These are phyloP conservation scores for Epichloe aotearoae DNA, from an alignment of 2,329 filamentous ascomycete species.

Conservation along the genomic window DNA sequence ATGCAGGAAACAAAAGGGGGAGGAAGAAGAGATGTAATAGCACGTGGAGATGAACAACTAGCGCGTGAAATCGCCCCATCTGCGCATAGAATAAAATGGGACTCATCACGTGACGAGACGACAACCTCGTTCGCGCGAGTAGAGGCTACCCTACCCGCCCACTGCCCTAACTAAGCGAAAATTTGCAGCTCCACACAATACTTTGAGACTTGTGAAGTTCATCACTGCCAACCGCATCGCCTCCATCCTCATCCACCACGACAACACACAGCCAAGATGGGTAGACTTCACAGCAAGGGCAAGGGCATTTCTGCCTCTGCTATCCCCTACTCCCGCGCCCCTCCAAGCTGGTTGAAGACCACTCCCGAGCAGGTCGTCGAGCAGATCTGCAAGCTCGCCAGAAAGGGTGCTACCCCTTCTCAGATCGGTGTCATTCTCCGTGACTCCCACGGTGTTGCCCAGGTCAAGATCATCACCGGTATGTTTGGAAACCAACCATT, in stretches of 20 bases:
- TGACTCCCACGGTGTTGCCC: slow-evolving; percentile 95
- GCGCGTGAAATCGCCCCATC: neutral
- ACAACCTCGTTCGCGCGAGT: neutral
- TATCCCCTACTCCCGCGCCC: slow-evolving; percentile 88
- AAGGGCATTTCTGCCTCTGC: slow-evolving; percentile 97
- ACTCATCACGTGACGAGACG: neutral
- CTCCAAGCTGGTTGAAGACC: slow-evolving; percentile 96
- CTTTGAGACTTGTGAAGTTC: slow-evolving; percentile 14
- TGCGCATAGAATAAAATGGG: too few species aligned
- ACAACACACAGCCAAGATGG: slow-evolving; percentile 53
- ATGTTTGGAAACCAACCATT: slow-evolving; percentile 27
- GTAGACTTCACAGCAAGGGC: slow-evolving; percentile 98
- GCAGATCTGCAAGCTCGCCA: slow-evolving; percentile 97
- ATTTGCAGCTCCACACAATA: slow-evolving; percentile 29
- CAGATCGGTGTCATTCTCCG: slow-evolving; percentile 98
- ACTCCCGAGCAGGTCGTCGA: slow-evolving; percentile 97
- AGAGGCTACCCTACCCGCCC: neutral
- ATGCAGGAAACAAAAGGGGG: neutral
- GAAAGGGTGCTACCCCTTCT: slow-evolving; percentile 96
- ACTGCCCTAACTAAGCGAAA: slow-evolving; percentile 35
- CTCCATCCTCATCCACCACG: slow-evolving; percentile 22
- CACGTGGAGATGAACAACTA: neutral
- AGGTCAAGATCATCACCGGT: slow-evolving; percentile 97
- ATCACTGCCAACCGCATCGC: slow-evolving; percentile 15
- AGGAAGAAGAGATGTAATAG: neutral